Conservation (phyloP, 2,329 filamentous ascomycete genomes). For the Leptographium flavum region DNA sequence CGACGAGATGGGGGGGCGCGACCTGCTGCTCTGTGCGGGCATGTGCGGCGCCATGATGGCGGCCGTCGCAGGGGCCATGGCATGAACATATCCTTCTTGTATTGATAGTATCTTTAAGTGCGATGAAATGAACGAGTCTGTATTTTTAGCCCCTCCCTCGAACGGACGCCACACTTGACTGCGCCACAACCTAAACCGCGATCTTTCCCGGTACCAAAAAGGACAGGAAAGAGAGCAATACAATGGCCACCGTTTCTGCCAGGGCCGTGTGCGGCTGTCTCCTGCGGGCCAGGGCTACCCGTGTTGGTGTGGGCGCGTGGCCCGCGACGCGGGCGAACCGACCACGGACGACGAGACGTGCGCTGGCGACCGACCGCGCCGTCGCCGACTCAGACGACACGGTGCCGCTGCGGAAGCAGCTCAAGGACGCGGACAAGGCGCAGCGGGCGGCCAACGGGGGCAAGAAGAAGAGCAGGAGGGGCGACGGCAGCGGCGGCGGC, state of each 20-base stretch:
- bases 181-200: neutral
- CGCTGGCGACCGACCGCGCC: too few species aligned
- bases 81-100: neutral
- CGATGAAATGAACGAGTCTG: too few species aligned
- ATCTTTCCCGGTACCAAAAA: too few species aligned
- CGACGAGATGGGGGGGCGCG: neutral
- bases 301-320: too few species aligned
- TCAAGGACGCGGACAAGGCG: conserved; percentile 52
- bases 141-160: too few species aligned
- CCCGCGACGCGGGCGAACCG: too few species aligned
- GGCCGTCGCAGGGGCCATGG: neutral
- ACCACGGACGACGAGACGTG: too few species aligned
- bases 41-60: conserved; percentile 10
- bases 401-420: conserved; percentile 52
- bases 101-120: too few species aligned
- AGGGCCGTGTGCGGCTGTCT: neutral
- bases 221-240: neutral
- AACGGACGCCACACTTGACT: too few species aligned
- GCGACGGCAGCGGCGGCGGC: too few species aligned
- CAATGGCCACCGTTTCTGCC: conserved; percentile 1
- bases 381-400: too few species aligned
- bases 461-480: conserved; percentile 28
- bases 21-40: conserved; percentile 7
- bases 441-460: conserved; percentile 29
- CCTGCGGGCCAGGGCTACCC: neutral